Evolutionary conservation across 1,284 basidiomycete species (phyloP), one percentile per base, ranked within the genome.

Genomic region (Puccinia triticina): DNA sequence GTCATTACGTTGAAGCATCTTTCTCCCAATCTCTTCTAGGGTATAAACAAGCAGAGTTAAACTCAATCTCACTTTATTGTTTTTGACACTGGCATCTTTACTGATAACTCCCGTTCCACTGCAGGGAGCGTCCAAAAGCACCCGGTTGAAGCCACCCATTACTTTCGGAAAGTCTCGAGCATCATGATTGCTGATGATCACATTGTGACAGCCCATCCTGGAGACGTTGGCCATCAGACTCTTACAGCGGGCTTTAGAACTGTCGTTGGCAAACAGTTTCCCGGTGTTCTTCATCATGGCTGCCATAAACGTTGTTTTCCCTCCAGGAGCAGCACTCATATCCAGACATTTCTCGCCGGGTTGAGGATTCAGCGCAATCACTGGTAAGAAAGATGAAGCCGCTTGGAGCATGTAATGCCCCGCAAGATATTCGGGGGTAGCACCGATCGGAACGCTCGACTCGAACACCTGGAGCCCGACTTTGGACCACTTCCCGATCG

Each of bases 401-500:
- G 97, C 95, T 89, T 99, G 97, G 26, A 99, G 93, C 94, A 99
- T 99, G 89, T 99, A 99, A 87, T 99, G 96, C 2, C 97, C 97
- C 0, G 96, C 95, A 53, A 99, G 92, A 88, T 99, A 99, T 88
- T 99, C 97, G 8, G 97, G 97, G 2, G 97, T 99, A 5, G 97
- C 97, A 86, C 87, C 87, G 50, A 99, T 93, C 1, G 97, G 97
- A 3, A 99, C 96, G 82, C 91, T 92, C 84, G 93, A 95, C 88
- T 99, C 97, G 86, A 99, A 99, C 1, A 99, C 93, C 88, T 99
- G 97, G 46, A 99, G 90, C 11, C 97, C 97, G 83, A 98, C 96
- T 87, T 98, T 98, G 75, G 93, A 94, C 97, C 97, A 99, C 88
- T 97, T 97, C 46, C 97, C 97, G 84, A 99, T 95, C 10, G 97